Conservation (phyloP, 768 basidiomycete genomes). For the Daedalea quercina region DNA sequence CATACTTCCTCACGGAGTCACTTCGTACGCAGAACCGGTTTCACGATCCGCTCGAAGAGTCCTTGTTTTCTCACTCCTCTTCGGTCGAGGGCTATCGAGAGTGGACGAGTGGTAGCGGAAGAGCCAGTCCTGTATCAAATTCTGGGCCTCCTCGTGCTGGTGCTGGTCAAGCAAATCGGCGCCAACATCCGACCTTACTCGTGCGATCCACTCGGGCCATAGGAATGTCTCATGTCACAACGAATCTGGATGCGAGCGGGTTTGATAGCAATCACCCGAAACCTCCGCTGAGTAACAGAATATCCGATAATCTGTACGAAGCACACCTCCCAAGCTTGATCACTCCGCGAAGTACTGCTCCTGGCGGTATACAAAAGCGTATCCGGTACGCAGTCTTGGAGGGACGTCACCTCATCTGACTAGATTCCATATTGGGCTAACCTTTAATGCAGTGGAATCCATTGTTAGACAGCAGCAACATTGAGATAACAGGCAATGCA, state of each 20-base stretch:
- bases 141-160: conserved; percentile 15
- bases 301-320: conserved; percentile 64
- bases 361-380: conserved; percentile 58
- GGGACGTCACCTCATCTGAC: conserved; percentile 33
- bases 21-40: conserved; percentile 80
- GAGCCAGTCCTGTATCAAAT: conserved; percentile 38
- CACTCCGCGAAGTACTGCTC: conserved; percentile 64
- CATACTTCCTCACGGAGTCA: conserved; percentile 81
- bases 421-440: conserved; percentile 8
- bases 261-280: conserved; percentile 18
- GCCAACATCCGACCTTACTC: conserved; percentile 23
- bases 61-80: conserved; percentile 73
- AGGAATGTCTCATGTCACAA: conserved; percentile 33
- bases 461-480: conserved; percentile 83
- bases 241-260: conserved; percentile 17
- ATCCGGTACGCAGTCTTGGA: conserved; percentile 84
- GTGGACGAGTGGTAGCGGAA: conserved; percentile 61
- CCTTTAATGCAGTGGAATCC: conserved; percentile 64
- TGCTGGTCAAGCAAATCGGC: conserved; percentile 21
- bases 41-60: conserved; percentile 85
- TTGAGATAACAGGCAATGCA: conserved; percentile 65
- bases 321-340: conserved; percentile 69
- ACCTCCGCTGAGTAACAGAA: conserved; percentile 33
- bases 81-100: conserved; percentile 76
- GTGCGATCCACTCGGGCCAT: conserved; percentile 73